Base-by-base conservation (phyloP, 2,329 filamentous ascomycete genomes). In the Pestalotiopsis sp. region DNA sequence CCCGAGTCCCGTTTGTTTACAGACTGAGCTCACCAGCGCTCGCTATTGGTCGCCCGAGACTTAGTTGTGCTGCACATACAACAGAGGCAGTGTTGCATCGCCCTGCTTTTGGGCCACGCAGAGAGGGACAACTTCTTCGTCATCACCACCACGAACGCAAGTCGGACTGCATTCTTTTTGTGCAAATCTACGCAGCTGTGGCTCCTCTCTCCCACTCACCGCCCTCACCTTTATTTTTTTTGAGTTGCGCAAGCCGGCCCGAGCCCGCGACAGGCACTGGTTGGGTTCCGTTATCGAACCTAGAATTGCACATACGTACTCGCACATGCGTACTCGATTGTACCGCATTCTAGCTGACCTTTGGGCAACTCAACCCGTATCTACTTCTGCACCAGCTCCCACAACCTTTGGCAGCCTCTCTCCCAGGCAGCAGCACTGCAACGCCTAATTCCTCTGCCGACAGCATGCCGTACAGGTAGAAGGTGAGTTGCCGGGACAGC, bases 401-500 rank as follows among this genome's bases (percentile, higher is more conserved):
- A 36, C 31, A 64, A 13, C 20, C 61, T 52, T 14, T 45, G 25
- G 27, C 64, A 52, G 45, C 45, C 17, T 17, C 27, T 31, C 14
- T 20, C n/a, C 14, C 52, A 14, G 11, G 62, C 62, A 57, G 23
- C 45, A 39, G 41, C 25, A 57, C 36, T 36, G 65, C 65, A 41
- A 61, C 52, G 58, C 23, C 20, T 13, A 36, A 27, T 20, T 13
- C 45, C 45, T 39, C 13, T 23, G 65, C 67, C 61, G 67, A 65
- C 67, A 68, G 67, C 67, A 68, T 68, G 67, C 49, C 67, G 57
- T 45, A 65, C 67, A 64, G 62, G 61, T 68, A 67, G 67, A 65
- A 65, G 39, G 61, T 68, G 45, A 56, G 67, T 59, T 57, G 62
- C 20, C 5, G 31, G 31, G 14, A 56, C 58, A 25, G n/a, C 27